Evolutionary conservation across 345 rosid genomes (phyloP), one percentile per base, ranked within the genome.

Genomic region (Hibiscus tridactylites): DNA sequence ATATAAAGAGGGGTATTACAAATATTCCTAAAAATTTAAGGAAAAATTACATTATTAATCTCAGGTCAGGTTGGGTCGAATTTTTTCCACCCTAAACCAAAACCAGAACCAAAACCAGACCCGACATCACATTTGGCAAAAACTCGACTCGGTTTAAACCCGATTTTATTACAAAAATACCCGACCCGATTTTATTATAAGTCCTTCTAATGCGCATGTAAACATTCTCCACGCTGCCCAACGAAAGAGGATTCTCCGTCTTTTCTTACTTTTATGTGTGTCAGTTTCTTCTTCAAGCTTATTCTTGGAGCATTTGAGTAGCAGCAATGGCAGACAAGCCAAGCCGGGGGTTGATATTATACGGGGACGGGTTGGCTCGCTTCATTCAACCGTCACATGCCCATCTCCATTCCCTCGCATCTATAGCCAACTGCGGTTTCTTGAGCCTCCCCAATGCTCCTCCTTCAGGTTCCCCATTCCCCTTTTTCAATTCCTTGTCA

Each of bases 261-360:
- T 39, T 9, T 42, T n/a, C 50, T 39, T n/a, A 6, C 26, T 3
- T 39, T 24, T 1, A 16, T n/a, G 6, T 35, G 5, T n/a, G 6
- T 35, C 5, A 0, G 17, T 9, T 33, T 21, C 26, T 56, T 56
- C 53, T 49, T 49, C 53, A 13, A 21, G 9, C 15, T 15, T 15
- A 50, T 54, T 35, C 0, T 47, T 11, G 52, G 63, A 37, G 62
- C 28, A 70, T 8, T 17, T 0, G 21, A 57, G 53, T 33, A 64
- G 70, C 80, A 75, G 74, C 73, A 80, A 91, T 94, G 97, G 98
- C 96, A 76, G 98, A 88, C 87, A 90, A 88, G 80, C 83, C 98
- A 64, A 94, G 98, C 95, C 85, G 91, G 79, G 85, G 85, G 2
- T 54, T 94, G 76, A 84, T 91, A 44, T 26, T 91, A 59, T 87